phyloP scores from a whole-genome alignment of 768 basidiomycete species.

The Psilocybe azurescens region DNA sequence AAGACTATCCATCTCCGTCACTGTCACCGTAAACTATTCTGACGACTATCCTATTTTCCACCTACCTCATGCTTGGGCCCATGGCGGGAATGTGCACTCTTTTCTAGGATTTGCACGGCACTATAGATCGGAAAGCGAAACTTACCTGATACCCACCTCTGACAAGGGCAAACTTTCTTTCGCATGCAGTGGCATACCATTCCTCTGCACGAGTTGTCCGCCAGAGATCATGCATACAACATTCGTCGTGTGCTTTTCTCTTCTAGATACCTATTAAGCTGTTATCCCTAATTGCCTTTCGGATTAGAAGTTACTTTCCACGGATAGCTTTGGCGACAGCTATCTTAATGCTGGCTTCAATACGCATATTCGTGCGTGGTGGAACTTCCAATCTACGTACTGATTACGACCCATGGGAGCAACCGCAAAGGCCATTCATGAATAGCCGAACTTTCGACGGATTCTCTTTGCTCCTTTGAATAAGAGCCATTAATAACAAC shows the following conservation, averaged over 20 bases:
- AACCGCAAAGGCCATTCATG: background rate
- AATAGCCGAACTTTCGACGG: background rate
- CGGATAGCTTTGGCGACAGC: background rate
- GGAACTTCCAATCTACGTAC: conserved; percentile 2
- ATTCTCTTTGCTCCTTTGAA: background rate
- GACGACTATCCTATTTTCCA: background rate
- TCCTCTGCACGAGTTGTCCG: background rate
- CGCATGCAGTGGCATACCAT: background rate
- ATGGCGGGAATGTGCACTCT: background rate
- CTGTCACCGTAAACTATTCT: background rate
- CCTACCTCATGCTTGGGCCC: background rate
- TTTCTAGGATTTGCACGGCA: conserved; percentile 8
- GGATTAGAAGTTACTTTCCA: conserved; percentile 4
- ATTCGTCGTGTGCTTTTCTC: background rate
- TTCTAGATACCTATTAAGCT: background rate
- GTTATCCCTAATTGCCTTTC: conserved; percentile 9
- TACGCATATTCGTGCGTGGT: background rate
- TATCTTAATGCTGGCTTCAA: background rate
- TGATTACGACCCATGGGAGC: background rate
- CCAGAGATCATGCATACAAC: background rate
- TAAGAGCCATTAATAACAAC: background rate
- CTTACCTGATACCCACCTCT: background rate
- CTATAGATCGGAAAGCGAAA: background rate
- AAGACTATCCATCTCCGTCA: background rate
- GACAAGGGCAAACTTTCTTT: background rate